Evolutionary conservation across 441 rosid species (phyloP), one percentile per base, ranked within the genome.

Genomic region (Manihot esculenta): DNA sequence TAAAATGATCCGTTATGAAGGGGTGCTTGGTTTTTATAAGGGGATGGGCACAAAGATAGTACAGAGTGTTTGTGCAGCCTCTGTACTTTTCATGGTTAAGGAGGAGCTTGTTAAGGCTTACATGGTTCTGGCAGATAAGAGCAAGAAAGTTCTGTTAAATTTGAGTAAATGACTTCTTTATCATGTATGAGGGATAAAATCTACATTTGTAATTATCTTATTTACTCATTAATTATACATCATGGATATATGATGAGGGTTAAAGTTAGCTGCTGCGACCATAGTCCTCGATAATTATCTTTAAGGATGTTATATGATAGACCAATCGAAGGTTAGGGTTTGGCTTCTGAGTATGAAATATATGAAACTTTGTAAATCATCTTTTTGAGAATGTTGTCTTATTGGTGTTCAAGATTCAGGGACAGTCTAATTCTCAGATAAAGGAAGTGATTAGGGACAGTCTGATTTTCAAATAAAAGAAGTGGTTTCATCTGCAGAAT

Each of bases 31-130:
- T 53, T 88, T 88, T 79, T 88, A 86, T 80, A 88, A 84, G 79
- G 94, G 91, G 55, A 89, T 89, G 94, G 77, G 87, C 80, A 89
- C 94, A 54, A 89, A 89, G 79, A 89, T 89, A 64, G 89, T 89
- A 24, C 91, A 89, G 65, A 89, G 94, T 76, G 91, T 89, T 70
- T 84, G 87, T 80, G 94, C 94, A 27, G 94, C 94, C 70, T 85
- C 94, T 68, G 83, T 89, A 49, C 86, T 89, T 64, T 89, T 89
- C 83, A 87, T 89, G 94, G 69, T 85, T 14, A 89, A 89, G 80
- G 94, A 89, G 77, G 94, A 87, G 78, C 80, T 89, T 64, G 81
- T 89, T 64, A 87, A 83, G 78, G 86, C 76, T 69, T 88, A 82
- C 81, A 66, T 77, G 51, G 62, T 69, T 26, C 78, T 86, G 68